A percentile compares a stretch with the other conserved stretches of the same genome.
Evolutionary conservation across 2,329 filamentous ascomycete species (phyloP).

Genomic region (Annulohypoxylon truncatum): DNA sequence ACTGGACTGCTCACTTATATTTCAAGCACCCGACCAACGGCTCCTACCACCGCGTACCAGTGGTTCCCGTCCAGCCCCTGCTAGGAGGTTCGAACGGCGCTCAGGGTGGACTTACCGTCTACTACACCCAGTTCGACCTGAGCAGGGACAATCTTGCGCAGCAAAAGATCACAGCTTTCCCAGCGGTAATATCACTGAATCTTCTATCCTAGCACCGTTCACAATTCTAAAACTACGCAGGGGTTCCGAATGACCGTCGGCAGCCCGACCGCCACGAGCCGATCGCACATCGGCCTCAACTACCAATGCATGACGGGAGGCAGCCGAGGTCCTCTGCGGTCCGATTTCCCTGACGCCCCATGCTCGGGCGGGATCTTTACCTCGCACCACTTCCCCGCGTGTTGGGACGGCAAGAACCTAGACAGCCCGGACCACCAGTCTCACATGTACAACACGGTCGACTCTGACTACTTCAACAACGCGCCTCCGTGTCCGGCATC

Average conservation of each 20-base stretch:
- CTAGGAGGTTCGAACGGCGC: conserved; percentile 42
- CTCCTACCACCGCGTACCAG: conserved; percentile 48
- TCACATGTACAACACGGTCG: conserved; percentile 45
- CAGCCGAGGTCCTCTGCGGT: conserved; percentile 53
- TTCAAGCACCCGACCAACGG: conserved; percentile 50
- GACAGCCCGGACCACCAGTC: conserved; percentile 42
- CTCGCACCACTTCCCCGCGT: conserved; percentile 55
- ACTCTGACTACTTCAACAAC: conserved; percentile 39
- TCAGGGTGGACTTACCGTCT: conserved; percentile 49
- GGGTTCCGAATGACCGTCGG: conserved; percentile 61
- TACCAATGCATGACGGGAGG: conserved; percentile 55
- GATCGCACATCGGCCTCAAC: conserved; percentile 51
- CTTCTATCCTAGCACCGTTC: background rate
- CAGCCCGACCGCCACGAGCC: conserved; percentile 47
- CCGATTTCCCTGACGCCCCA: conserved; percentile 54
- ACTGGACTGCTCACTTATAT: conserved; percentile 49
- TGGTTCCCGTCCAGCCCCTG: conserved; percentile 43
- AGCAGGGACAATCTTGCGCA: conserved; percentile 39
- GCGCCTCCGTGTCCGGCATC: conserved; percentile 46
- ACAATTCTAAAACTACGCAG: conserved; percentile 40
- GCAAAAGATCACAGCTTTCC: conserved; percentile 58
- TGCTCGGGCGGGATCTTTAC: conserved; percentile 59
- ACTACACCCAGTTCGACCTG: conserved; percentile 49
- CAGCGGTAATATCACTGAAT: conserved; percentile 46
- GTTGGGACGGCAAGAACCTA: conserved; percentile 43